Base-by-base conservation (phyloP, 2,329 filamentous ascomycete species). In the Paracorniculantispora psalliotae region DNA sequence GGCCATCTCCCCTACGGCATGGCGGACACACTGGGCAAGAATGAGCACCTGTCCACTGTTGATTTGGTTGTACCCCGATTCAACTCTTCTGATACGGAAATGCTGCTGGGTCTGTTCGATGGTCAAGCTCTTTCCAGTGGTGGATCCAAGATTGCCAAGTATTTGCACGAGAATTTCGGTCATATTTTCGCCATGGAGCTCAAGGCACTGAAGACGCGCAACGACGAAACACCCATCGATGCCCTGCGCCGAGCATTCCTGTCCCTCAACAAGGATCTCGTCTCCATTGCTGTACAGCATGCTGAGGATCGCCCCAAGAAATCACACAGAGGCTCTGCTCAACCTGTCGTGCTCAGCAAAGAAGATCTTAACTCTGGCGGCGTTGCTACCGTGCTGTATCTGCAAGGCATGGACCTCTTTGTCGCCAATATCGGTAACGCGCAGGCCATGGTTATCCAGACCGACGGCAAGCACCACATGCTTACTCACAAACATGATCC, bases 371-470 rank as follows among this genome's bases (percentile, higher is more conserved):
- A 88, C 64, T 93, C 92, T 17, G 94, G 94, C 43, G 91, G 91
- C 61, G 92, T 96, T 48, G 94, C 93, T 2, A 97, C 94, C 0
- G 89, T 97, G 2, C 81, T 94, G 55, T 99, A 96, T 67, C 77
- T 99, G 33, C 89, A 92, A 66, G 88, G 90, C 65, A 92, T 91
- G 73, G 91, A 97, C 66, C 81, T 99, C 3, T 97, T 90, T 68
- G 88, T 97, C 57, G 94, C 92, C 63, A 99, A 99, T 67, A 90
- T 99, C 23, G 94, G 94, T 55, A 92, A 99, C 73, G 91, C 90
- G 5, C 92, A 97, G 73, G 93, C 92, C n/a, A 89, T 99, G 75
- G 81, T 97, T 21, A 94, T 99, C 63, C 90, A 92, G 67, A 91
- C 90, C 1, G 92, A 96, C 70, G 91, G 92, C 41, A 85, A 87